These are phyloP conservation scores for Cordyceps sp. DNA, from an alignment of 2,329 filamentous ascomycete genomes.

Conservation along the genomic window DNA sequence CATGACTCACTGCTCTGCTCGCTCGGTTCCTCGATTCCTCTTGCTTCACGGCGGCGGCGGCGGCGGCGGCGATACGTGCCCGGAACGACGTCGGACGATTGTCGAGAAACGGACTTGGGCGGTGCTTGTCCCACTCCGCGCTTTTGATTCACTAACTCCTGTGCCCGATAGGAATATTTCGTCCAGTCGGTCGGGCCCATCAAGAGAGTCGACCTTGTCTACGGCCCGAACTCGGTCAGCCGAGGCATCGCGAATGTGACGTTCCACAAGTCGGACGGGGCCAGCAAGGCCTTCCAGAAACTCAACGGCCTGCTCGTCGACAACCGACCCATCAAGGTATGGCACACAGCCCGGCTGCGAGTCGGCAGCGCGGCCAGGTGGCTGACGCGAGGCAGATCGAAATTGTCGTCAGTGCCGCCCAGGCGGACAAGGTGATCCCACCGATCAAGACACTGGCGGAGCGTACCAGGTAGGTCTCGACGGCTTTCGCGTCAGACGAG, in stretches of 20 bases:
- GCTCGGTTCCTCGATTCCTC: background rate
- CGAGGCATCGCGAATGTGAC: constrained; percentile 83
- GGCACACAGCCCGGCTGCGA: no score
- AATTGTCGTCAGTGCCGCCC: constrained; percentile 67
- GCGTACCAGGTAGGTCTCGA: constrained; percentile 48
- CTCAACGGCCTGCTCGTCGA: constrained; percentile 87
- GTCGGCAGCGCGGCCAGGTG: no score
- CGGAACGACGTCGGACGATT: constrained; percentile 14
- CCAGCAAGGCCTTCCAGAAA: constrained; percentile 66
- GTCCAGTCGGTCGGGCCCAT: constrained; percentile 71
- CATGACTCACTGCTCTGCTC: constrained; percentile 5
- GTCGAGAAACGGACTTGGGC: constrained; percentile 13
- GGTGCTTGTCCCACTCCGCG: constrained; percentile 8
- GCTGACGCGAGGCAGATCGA: constrained; percentile 49
- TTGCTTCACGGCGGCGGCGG: background rate
- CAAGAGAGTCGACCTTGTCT: constrained; percentile 81
- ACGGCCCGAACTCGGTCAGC: constrained; percentile 82
- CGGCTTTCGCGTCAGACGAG: background rate
- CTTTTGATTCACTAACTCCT: constrained; percentile 47
- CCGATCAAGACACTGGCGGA: constrained; percentile 60
- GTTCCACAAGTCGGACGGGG: constrained; percentile 67
- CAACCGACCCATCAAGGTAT: constrained; percentile 77
- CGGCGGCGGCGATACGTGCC: background rate
- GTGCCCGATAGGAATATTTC: constrained; percentile 83
- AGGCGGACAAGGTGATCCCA: constrained; percentile 49